Evolutionary conservation across 768 basidiomycete species (phyloP), one percentile per base, ranked within the genome.

Genomic region (Lepiota venenata): DNA sequence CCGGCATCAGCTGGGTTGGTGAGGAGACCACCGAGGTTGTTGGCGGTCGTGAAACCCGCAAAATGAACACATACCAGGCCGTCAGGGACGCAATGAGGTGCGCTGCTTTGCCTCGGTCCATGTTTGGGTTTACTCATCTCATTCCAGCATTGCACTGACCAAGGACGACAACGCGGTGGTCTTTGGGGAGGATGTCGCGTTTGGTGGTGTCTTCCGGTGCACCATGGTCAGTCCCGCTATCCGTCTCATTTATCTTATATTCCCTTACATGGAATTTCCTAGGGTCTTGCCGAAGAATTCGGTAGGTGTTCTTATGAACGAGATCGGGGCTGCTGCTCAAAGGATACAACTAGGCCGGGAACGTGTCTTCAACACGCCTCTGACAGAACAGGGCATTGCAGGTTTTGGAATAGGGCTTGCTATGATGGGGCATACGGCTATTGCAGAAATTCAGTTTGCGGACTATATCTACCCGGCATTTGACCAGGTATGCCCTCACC

Each of bases 11-110:
- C n/a, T 94, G 89, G 87, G 65, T 73, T 10, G 87, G 91, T 54
- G 84, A 83, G 35, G 82, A 81, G 47, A 65, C 69, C 16, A 68
- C 71, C 15, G 71, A 67, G 35, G 76, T 82, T 37, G 71, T 87
- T 12, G 89, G 83, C 16, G 91, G 90, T 14, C 80, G 90, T 47
- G 89, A 93, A 69, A 95, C 92, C 18, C 82, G 92, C 60, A 93
- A 94, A 74, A 96, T 96, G 93, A 98, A 98, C 66, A 74, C 87
- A 60, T 97, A 93, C 69, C 94, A 97, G 66, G 91, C 95, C 1
- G 81, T 98, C 12, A 79, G 95, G 44, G 93, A 96, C 66, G 93
- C 92, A 2, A 81, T 97, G 75, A 87, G 53, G 53, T 48, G 14
- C 35, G 47, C 27, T 35, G 3, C 52, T 16, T 35, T 4, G 8